Percentiles rank a stretch among this genome's conserved stretches.
phyloP scores from a whole-genome alignment of 1,139 yeast genomes.

The Pichia sp. region DNA sequence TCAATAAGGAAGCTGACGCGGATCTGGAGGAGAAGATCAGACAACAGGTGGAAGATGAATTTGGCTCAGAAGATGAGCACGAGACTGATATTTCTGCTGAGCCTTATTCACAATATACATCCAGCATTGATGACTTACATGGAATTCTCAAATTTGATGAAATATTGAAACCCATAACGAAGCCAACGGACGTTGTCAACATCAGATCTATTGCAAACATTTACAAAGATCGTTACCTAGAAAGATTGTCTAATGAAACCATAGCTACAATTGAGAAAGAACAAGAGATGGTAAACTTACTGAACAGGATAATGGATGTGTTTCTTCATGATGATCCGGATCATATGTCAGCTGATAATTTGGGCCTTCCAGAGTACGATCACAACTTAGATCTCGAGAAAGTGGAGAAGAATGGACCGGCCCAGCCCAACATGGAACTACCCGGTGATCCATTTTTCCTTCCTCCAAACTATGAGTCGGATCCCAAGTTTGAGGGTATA shows the following conservation, averaged over 20 bases:
- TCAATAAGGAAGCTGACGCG: slow-evolving; percentile 14
- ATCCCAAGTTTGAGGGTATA: slow-evolving; percentile 34
- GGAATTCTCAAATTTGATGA: slow-evolving; percentile 37
- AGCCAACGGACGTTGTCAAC: slow-evolving; percentile 70
- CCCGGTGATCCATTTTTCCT: slow-evolving; percentile 56
- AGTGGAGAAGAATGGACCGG: slow-evolving; percentile 25
- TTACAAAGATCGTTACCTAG: slow-evolving; percentile 44
- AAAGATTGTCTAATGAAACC: slow-evolving; percentile 58
- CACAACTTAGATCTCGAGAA: slow-evolving; percentile 41
- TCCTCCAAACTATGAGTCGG: slow-evolving; percentile 40
- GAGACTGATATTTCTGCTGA: slow-evolving; percentile 27
- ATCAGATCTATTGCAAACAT: slow-evolving; percentile 68
- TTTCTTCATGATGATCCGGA: slow-evolving; percentile 84
- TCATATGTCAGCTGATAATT: slow-evolving; percentile 52
- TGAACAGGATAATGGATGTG: slow-evolving; percentile 65
- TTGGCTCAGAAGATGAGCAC: slow-evolving; percentile 23
- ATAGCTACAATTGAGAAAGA: slow-evolving; percentile 74
- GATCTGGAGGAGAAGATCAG: slow-evolving; percentile 20
- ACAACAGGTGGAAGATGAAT: slow-evolving; percentile 23
- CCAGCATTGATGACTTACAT: slow-evolving; percentile 19
- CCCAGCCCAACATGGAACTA: slow-evolving; percentile 15
- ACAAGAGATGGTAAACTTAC: slow-evolving; percentile 63
- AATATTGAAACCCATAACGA: slow-evolving; percentile 67
- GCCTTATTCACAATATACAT: slow-evolving; percentile 26
- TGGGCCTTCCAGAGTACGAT: slow-evolving; percentile 64